Conservation (phyloP, 2,329 filamentous ascomycete species). For the Emmonsiellopsis sp. region DNA sequence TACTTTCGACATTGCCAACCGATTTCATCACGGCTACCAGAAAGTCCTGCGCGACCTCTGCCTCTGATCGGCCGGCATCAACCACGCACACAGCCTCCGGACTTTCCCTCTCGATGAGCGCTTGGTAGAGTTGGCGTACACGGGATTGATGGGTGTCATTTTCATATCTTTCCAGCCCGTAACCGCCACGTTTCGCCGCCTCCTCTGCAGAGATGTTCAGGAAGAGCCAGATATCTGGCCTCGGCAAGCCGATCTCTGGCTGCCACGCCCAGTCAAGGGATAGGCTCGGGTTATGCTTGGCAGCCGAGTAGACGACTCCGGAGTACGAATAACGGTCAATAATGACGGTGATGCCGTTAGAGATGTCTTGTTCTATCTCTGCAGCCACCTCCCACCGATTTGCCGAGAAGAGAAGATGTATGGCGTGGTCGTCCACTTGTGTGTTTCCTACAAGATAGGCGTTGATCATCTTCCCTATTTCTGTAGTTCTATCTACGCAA, state of each 20-base stretch:
- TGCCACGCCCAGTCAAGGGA: constrained; percentile 70
- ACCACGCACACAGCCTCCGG: constrained; percentile 45
- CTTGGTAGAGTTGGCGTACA: constrained; percentile 65
- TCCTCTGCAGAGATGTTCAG: constrained; percentile 68
- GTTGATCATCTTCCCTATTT: constrained; percentile 82
- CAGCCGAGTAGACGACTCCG: constrained; percentile 85
- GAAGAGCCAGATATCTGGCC: constrained; percentile 81
- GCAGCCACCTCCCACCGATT: constrained; percentile 70
- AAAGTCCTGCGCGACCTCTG: constrained; percentile 42
- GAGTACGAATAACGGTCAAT: constrained; percentile 94
- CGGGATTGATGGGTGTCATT: constrained; percentile 69
- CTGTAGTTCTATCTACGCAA: constrained; percentile 62
- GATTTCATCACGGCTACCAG: constrained; percentile 19
- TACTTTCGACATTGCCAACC: constrained; percentile 24
- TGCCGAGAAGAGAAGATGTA: constrained; percentile 82
- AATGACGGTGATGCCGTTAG: constrained; percentile 63
- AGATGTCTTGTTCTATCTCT: constrained; percentile 41
- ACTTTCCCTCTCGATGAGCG: constrained; percentile 40
- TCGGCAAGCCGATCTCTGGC: constrained; percentile 77
- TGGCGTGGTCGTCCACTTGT: constrained; percentile 75
- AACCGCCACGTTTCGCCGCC: constrained; percentile 71
- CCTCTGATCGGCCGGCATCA: constrained; percentile 45
- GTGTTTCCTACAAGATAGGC: constrained; percentile 64
- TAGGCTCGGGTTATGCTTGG: constrained; percentile 66
- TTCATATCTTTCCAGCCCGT: constrained; percentile 84